Base-by-base conservation (phyloP, 441 rosid species). In the Sinapis alba region DNA sequence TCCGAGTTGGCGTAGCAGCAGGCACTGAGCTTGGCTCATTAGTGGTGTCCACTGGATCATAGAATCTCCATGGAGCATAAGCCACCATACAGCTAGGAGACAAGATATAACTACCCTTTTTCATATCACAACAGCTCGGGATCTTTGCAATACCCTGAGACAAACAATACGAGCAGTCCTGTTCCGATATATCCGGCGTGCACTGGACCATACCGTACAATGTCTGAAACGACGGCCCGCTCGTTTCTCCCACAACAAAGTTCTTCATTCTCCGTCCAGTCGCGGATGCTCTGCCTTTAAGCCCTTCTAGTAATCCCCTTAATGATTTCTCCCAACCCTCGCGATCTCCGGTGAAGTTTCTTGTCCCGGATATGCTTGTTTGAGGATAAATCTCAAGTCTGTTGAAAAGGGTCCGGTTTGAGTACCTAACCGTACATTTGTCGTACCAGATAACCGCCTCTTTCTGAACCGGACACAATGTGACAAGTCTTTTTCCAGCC, bases 161-260 rank as follows among this genome's bases (percentile, higher is more conserved):
- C 11, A 87, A 30, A 77, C 96, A 92, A 36, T 82, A 53, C 4
- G 26, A 20, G 74, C 97, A 92, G 0, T 78, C 73, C 12, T 24
- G 21, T 56, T 50, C 38, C 8, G 87, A 53, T 41, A 92, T 64
- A 54, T 88, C 90, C 1, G 84, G 84, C 4, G 87, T 82, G 56
- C 96, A 90, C 59, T 88, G 89, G 30, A 71, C 83, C 3, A 86
- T 58, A 16, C 83, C 89, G 60, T 71, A 88, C 63, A 87, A 58
- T 16, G 81, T 84, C n/a, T 68, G 27, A 30, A 84, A 85, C 21
- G 66, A 71, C 0, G 78, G 71, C n/a, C 65, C 69, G 20, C 28
- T 72, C 0, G n/a, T 27, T 30, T 28, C 64, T 2, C 81, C 73
- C 4, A 81, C 86, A 0, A 80, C 73, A 2, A 87, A 81, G 19